Conservation (phyloP, 139 green algal species). For the Chlorella sp. region DNA sequence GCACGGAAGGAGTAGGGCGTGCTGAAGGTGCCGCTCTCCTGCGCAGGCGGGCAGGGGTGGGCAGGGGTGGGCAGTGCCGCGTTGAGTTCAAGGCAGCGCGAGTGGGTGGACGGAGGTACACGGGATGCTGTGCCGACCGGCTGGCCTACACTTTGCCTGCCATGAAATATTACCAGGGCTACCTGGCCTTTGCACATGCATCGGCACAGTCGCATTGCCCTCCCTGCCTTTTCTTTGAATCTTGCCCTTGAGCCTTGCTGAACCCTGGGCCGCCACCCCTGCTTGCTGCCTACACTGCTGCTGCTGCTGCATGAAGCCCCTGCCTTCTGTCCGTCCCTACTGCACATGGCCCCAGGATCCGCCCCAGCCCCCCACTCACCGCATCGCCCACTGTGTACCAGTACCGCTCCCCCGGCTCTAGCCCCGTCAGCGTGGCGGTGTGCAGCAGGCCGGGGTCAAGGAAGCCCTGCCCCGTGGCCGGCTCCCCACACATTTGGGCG, state of each 20-base stretch:
- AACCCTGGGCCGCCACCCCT: too few relatives aligned
- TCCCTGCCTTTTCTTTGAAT: too few relatives aligned
- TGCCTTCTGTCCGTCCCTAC: background rate
- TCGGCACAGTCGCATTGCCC: too few relatives aligned
- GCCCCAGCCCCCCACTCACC: conserved; percentile 23
- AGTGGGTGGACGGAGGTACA: too few relatives aligned
- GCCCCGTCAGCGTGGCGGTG: conserved; percentile 56
- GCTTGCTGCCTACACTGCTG: too few relatives aligned
- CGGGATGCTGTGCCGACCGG: too few relatives aligned
- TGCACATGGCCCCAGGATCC: background rate
- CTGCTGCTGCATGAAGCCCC: too few relatives aligned
- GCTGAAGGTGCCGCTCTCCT: conserved; percentile 59
- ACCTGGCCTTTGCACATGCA: too few relatives aligned
- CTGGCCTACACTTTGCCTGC: too few relatives aligned
- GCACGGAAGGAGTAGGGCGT: conserved; percentile 56
- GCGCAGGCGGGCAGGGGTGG: background rate
- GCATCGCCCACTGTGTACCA: conserved; percentile 74
- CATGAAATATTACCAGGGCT: too few relatives aligned
- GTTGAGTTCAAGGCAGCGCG: too few relatives aligned
- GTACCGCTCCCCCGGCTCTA: conserved; percentile 61
- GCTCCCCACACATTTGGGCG: conserved; percentile 60
- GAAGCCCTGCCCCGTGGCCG: conserved; percentile 59
- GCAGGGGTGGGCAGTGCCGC: background rate
- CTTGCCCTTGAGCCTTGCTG: too few relatives aligned
- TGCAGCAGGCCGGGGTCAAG: conserved; percentile 70